Evolutionary conservation across 2,329 filamentous ascomycete genomes (phyloP), one percentile per base, ranked within the genome.

Genomic region (Colletotrichum siamense): DNA sequence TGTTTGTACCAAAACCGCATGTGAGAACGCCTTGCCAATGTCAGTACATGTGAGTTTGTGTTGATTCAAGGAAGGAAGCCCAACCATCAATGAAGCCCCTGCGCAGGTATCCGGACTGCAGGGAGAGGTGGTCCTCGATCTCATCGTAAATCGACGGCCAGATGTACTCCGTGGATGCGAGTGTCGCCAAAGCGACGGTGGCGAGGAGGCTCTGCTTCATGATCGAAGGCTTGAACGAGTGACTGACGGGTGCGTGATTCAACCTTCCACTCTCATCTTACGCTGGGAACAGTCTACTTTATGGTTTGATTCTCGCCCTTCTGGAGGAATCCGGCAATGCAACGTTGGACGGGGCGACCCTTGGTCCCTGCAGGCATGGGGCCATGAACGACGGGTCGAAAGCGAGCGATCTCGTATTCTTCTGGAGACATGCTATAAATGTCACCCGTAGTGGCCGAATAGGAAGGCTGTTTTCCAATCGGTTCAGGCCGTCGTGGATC

Each of bases 1-100:
- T 28, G 10, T 69, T 77, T n/a, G 52, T 71, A 7, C 80, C 80
- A 30, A 79, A 76, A 1, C 67, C 61, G 36, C 80, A 81, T 10
- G 69, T 77, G 18, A 67, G 59, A 3, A 81, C 55, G 8, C 78
- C 80, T 81, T 6, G 6, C 18, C 2, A 2, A 7, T 30, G 55
- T 73, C 16, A 72, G 52, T 7, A 26, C 12, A 13, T 7, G 16
- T 8, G 57, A 34, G 13, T 24, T 34, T 24, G 44, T 13, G 13
- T 8, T 7, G 7, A 26, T 22, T 8, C 1, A 22, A 13, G 30
- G 8, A 32, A 18, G 15, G 22, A 10, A 3, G 12, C 34, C 73
- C 24, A 7, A 74, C 76, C 76, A 74, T 76, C 71, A 13, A 73
- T 71, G 65, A 78, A 77, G 24, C 71, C 71, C 26, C 74, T 69